Percentiles rank a stretch among this genome's conserved stretches.
Conservation (phyloP, 2,329 filamentous ascomycete genomes). For the Macrophomina phaseolina region DNA sequence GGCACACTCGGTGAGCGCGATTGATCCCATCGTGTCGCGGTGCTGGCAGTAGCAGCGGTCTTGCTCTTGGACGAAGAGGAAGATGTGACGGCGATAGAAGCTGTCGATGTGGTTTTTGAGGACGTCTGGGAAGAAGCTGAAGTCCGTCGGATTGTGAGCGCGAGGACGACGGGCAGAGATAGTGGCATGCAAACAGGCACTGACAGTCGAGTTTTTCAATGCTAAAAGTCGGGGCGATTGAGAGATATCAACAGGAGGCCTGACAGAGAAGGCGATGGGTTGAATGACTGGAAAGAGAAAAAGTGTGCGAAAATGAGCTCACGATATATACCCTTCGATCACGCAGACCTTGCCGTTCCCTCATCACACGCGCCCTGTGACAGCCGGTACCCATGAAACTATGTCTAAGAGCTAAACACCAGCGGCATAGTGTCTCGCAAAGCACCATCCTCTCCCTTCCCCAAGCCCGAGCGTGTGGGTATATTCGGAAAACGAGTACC, state of each 20-base stretch:
- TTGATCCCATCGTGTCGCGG: conserved; percentile 10
- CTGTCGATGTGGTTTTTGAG: not conserved
- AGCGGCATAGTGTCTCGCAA: conserved; percentile 2
- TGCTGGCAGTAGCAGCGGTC: not conserved
- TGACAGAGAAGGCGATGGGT: not conserved
- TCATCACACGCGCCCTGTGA: not conserved
- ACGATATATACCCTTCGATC: conserved; percentile 6
- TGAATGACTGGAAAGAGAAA: not conserved
- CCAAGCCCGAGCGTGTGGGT: not conserved
- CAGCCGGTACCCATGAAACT: conserved; percentile 9
- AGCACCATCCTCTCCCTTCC: conserved; percentile 1
- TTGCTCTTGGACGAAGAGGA: not conserved
- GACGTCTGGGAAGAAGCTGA: conserved; percentile 1
- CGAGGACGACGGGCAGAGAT: conserved; percentile 13
- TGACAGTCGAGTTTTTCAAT: not conserved
- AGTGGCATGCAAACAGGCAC: conserved; percentile 1
- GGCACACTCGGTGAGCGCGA: conserved; percentile 22
- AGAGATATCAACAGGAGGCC: not conserved
- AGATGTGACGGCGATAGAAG: not conserved
- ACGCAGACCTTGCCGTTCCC: not conserved
- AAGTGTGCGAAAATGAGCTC: not conserved
- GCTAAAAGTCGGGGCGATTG: not conserved
- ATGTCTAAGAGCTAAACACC: conserved; percentile 18
- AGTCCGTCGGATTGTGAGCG: conserved; percentile 12
- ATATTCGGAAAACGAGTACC: not conserved